phyloP scores from a whole-genome alignment of 805 yeast genomes.

The Metschnikowia drakensbergensis region DNA sequence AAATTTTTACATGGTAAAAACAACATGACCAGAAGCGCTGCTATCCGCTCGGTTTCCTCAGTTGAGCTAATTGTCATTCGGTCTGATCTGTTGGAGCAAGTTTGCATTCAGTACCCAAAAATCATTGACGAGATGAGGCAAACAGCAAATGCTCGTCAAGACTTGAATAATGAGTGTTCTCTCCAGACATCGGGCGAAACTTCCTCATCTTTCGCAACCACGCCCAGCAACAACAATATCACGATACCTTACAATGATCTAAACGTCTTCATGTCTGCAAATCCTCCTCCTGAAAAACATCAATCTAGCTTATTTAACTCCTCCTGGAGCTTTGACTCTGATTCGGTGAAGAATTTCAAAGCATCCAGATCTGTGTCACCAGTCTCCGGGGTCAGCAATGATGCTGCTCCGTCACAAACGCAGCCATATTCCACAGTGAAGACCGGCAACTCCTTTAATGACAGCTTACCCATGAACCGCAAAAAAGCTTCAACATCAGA shows the following conservation, averaged over 20 bases:
- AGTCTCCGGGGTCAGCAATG: conserved; percentile 13
- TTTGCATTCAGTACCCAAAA: conserved; percentile 56
- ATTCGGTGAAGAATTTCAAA: not conserved
- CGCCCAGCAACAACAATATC: not conserved
- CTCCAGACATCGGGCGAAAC: not conserved
- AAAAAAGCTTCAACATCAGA: conserved; percentile 15
- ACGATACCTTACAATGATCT: not conserved
- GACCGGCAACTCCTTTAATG: conserved; percentile 5
- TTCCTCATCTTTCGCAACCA: not conserved
- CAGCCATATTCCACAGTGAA: conserved; percentile 5
- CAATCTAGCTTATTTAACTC: not conserved
- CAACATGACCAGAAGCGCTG: conserved; percentile 49
- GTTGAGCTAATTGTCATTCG: conserved; percentile 60
- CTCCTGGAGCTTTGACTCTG: conserved; percentile 3
- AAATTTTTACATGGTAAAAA: conserved; percentile 36
- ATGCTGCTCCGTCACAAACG: conserved; percentile 1
- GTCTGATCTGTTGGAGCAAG: conserved; percentile 48
- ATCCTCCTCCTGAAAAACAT: not conserved
- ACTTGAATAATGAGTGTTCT: conserved; percentile 10
- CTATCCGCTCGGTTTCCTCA: conserved; percentile 56
- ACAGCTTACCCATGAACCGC: conserved; percentile 6
- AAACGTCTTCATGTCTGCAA: not conserved
- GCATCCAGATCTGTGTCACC: conserved; percentile 16
- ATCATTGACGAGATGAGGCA: conserved; percentile 55
- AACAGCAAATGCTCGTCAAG: conserved; percentile 54